phyloP scores from a whole-genome alignment of 2,329 filamentous ascomycete genomes.

The Botrytis byssoidea region DNA sequence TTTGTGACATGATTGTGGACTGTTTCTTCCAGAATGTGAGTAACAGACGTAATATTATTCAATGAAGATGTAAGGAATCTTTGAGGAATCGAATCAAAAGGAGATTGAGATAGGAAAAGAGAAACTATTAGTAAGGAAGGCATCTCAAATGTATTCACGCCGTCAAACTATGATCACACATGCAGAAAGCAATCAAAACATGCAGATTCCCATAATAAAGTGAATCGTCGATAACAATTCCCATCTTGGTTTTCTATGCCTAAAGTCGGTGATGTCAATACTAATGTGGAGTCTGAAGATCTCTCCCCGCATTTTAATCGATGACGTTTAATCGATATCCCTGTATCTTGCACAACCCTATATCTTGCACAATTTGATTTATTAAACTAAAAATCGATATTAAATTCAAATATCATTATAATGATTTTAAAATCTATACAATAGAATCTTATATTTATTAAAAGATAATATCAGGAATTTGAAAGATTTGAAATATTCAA shows the following conservation, averaged over 20 bases:
- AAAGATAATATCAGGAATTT: too few relatives aligned
- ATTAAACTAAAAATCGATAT: too few relatives aligned
- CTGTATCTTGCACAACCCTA: too few relatives aligned
- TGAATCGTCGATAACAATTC: neutral
- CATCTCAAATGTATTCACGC: neutral
- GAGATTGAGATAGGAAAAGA: neutral
- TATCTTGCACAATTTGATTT: too few relatives aligned
- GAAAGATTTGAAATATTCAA: too few relatives aligned
- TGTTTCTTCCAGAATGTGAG: neutral
- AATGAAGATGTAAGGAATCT: neutral
- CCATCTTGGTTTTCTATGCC: neutral
- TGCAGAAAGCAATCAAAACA: neutral
- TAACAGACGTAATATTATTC: neutral
- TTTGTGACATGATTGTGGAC: conserved; percentile 10
- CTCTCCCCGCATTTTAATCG: neutral
- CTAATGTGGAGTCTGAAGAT: neutral
- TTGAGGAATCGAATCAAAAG: neutral
- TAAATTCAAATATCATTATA: too few relatives aligned
- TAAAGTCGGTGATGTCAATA: neutral
- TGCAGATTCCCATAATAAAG: neutral
- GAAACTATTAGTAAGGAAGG: neutral
- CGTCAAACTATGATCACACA: neutral
- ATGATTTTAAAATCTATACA: too few relatives aligned
- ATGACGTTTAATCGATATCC: too few relatives aligned
- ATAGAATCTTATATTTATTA: too few relatives aligned